phyloP scores from a whole-genome alignment of 2,329 filamentous ascomycete genomes.

The Chaetoscypha palmicola region DNA sequence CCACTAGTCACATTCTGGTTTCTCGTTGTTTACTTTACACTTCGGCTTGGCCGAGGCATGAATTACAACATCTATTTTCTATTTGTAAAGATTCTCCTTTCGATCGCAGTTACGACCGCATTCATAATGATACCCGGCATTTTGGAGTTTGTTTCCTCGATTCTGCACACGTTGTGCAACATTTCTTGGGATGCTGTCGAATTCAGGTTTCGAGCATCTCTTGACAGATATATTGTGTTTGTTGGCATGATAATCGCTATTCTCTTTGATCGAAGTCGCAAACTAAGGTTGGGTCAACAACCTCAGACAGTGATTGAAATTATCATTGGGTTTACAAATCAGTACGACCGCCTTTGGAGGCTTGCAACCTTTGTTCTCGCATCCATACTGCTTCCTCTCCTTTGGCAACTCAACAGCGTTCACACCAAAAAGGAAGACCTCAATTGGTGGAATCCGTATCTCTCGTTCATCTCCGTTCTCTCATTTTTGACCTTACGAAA shows the following conservation, averaged over 20 bases:
- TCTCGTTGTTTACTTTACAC: conserved; percentile 46
- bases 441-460: conserved; percentile 44
- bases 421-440: conserved; percentile 38
- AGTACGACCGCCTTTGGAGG: conserved; percentile 11
- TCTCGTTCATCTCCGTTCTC: conserved; percentile 48
- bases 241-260: conserved; percentile 47
- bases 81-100: conserved; percentile 41
- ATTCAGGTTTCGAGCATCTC: conserved; percentile 42
- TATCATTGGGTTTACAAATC: conserved; percentile 13
- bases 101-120: conserved; percentile 35
- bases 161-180: conserved; percentile 37
- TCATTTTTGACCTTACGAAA: conserved; percentile 48
- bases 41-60: conserved; percentile 35
- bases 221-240: conserved; percentile 50
- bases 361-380: conserved; percentile 15
- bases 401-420: conserved; percentile 19
- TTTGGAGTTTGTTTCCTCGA: conserved; percentile 36
- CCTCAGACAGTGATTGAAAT: conserved; percentile 21
- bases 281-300: conserved; percentile 20
- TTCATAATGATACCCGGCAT: conserved; percentile 35
- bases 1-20: conserved; percentile 57
- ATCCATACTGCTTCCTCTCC: conserved; percentile 17
- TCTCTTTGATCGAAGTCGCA: conserved; percentile 31
- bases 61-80: conserved; percentile 40
- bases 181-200: conserved; percentile 43